phyloP scores from a whole-genome alignment of 306 rosid species.

The Vicia faba region DNA sequence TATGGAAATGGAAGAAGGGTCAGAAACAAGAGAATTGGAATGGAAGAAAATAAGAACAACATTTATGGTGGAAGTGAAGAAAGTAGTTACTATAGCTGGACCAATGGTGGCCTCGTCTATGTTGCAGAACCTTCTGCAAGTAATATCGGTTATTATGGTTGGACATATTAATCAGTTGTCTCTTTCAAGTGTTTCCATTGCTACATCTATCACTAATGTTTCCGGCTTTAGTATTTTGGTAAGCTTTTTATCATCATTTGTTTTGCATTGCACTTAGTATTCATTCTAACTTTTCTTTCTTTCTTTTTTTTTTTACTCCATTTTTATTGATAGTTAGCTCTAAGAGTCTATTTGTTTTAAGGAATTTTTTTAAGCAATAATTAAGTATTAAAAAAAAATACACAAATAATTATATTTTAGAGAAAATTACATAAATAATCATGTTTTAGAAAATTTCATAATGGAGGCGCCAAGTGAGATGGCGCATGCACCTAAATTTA shows the following conservation, averaged over 20 bases:
- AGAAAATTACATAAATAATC: too few species aligned
- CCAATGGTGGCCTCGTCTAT: conserved; percentile 47
- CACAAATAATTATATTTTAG: too few species aligned
- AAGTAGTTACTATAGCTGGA: conserved; percentile 32
- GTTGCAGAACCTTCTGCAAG: conserved; percentile 50
- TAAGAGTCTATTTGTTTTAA: too few species aligned
- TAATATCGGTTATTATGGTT: conserved; percentile 45
- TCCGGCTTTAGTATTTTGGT: conserved; percentile 53
- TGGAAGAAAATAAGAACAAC: not conserved
- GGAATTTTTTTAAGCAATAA: too few species aligned
- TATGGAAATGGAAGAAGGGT: conserved; percentile 20
- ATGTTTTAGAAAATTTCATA: too few species aligned
- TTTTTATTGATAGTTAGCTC: too few species aligned
- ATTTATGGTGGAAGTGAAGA: conserved; percentile 37
- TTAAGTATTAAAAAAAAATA: too few species aligned
- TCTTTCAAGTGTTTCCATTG: conserved; percentile 52
- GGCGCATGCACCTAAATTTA: too few species aligned
- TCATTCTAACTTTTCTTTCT: conserved; percentile 4
- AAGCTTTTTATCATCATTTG: not conserved
- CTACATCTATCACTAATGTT: conserved; percentile 49
- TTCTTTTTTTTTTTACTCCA: too few species aligned
- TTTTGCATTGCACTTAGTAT: too few species aligned
- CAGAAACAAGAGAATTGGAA: not conserved
- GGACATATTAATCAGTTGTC: conserved; percentile 49
- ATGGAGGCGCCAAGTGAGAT: too few species aligned